Evolutionary conservation across 495 filamentous ascomycete species (phyloP).

Genomic region (Hapsidospora chrysogenum): DNA sequence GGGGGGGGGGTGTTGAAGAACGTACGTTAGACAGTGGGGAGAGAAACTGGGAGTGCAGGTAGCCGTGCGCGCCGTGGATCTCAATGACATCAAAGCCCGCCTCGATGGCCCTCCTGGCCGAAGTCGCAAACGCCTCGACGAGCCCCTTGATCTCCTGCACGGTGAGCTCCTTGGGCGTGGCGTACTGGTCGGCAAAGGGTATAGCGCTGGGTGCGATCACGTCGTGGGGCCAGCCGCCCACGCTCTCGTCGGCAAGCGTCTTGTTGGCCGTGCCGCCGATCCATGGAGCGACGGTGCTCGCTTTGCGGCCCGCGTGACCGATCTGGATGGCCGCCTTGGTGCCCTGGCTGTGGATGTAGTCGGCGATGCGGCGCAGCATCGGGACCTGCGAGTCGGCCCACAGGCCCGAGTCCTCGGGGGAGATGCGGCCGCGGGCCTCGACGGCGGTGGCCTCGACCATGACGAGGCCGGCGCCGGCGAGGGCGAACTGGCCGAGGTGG

Average conservation of each 20-base stretch:
- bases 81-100: conserved; percentile 58
- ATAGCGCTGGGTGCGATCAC: conserved; percentile 33
- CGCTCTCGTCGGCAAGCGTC: conserved; percentile 28
- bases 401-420: conserved; percentile 49
- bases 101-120: conserved; percentile 40
- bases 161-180: conserved; percentile 39
- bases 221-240: conserved; percentile 52
- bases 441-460: conserved; percentile 57
- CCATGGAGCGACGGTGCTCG: conserved; percentile 47
- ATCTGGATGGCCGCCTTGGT: conserved; percentile 58
- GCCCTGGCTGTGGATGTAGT: conserved; percentile 44
- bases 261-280: conserved; percentile 11
- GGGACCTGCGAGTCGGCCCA: conserved; percentile 57
- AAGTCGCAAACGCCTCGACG: conserved; percentile 41
- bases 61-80: conserved; percentile 47
- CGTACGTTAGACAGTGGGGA: conserved; percentile 40
- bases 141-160: conserved; percentile 43
- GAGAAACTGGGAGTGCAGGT: conserved; percentile 46
- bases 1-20: too few relatives aligned
- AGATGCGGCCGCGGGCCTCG: conserved; percentile 50
- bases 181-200: conserved; percentile 27
- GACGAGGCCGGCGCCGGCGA: conserved; percentile 46
- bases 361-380: conserved; percentile 40
- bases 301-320: conserved; percentile 60
- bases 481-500: conserved; percentile 43